phyloP scores from a whole-genome alignment of 768 basidiomycete species.

The Boletus rufocinnamomeus region DNA sequence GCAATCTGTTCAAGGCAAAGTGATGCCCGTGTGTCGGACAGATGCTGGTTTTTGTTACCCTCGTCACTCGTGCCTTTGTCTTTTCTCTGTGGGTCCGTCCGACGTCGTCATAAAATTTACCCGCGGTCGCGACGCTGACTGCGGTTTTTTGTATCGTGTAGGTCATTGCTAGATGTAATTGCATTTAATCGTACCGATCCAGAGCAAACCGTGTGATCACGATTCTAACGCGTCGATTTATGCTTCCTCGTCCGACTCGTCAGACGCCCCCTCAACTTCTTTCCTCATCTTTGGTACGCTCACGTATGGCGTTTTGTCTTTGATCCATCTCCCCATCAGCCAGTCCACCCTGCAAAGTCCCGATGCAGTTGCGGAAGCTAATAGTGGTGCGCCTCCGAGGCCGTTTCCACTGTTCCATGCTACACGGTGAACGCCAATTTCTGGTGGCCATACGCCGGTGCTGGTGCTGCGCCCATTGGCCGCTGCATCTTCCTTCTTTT shows the following conservation, averaged over 20 bases:
- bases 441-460: slow-evolving; percentile 75
- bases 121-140: neutral
- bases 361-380: slow-evolving; percentile 80
- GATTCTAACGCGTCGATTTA: neutral
- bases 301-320: slow-evolving; percentile 65
- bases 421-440: slow-evolving; percentile 76
- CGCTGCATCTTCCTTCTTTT: slow-evolving; percentile 25
- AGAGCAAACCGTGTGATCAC: too few species aligned
- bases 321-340: slow-evolving; percentile 73
- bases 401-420: slow-evolving; percentile 83
- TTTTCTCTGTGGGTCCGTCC: neutral
- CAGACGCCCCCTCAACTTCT: slow-evolving; percentile 49
- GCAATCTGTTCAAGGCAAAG: slow-evolving; percentile 86
- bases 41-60: too few species aligned
- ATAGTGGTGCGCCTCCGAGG: slow-evolving; percentile 52
- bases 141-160: neutral
- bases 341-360: slow-evolving; percentile 88
- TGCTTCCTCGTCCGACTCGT: slow-evolving; percentile 35
- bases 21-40: slow-evolving; percentile 30
- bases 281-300: slow-evolving; percentile 61
- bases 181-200: neutral
- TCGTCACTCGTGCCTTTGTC: too few species aligned
- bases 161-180: neutral
- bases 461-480: slow-evolving; percentile 32
- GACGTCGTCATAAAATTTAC: neutral